phyloP scores from a whole-genome alignment of 2,329 filamentous ascomycete species.

The Stemphylium beticola region DNA sequence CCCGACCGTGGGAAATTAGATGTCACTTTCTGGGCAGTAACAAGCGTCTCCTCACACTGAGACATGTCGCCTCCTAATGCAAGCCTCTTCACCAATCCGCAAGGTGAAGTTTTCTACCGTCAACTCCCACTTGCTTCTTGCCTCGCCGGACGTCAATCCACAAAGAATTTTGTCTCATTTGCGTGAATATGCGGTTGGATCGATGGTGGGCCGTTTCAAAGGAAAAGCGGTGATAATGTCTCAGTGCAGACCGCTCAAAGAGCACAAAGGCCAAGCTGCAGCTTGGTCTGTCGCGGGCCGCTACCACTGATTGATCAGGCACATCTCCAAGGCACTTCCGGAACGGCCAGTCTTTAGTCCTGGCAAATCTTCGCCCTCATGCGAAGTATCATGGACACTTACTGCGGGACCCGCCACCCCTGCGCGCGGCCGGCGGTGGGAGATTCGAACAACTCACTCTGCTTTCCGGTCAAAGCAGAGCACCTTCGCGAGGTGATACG shows the following conservation, averaged over 20 bases:
- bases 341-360: slow-evolving; percentile 15
- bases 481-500: slow-evolving; percentile 6
- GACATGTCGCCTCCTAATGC: slow-evolving; percentile 17
- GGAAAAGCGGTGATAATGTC: slow-evolving; percentile 35
- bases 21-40: neutral
- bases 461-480: slow-evolving; percentile 23
- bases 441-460: slow-evolving; percentile 37
- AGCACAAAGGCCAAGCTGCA: slow-evolving; percentile 26
- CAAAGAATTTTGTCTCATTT: slow-evolving; percentile 25
- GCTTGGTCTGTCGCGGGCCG: slow-evolving; percentile 25
- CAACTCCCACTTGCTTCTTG: slow-evolving; percentile 20
- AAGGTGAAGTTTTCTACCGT: slow-evolving; percentile 1
- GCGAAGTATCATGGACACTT: slow-evolving; percentile 14
- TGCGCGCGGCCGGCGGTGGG: slow-evolving; percentile 38
- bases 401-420: slow-evolving; percentile 22
- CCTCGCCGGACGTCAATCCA: slow-evolving; percentile 29
- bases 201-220: slow-evolving; percentile 12
- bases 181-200: slow-evolving; percentile 17
- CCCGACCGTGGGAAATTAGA: neutral
- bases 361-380: slow-evolving; percentile 15
- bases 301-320: slow-evolving; percentile 15
- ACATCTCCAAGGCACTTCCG: slow-evolving; percentile 17
- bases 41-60: slow-evolving; percentile 1
- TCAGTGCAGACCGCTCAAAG: slow-evolving; percentile 38
- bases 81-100: slow-evolving; percentile 20